Percentiles rank a stretch among this genome's conserved stretches.
Evolutionary conservation across 2,329 filamentous ascomycete genomes (phyloP).

Genomic region (Teratosphaeria nubilosa): DNA sequence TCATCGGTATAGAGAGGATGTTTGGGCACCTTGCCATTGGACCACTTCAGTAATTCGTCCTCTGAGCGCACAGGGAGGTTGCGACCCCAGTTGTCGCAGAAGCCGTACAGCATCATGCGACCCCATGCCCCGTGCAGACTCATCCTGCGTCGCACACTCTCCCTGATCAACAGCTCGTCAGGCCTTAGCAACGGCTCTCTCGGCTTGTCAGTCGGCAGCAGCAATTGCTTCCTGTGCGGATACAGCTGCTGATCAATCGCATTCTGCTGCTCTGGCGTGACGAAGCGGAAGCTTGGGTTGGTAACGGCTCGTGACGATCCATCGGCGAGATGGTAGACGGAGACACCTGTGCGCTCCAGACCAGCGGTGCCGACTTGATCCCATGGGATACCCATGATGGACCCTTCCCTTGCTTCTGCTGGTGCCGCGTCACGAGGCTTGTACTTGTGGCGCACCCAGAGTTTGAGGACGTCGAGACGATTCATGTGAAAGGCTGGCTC

Average conservation of each 20-base stretch:
- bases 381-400: slow-evolving; percentile 44
- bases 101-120: slow-evolving; percentile 53
- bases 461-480: slow-evolving; percentile 43
- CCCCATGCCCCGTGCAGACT: slow-evolving; percentile 44
- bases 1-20: slow-evolving; percentile 1
- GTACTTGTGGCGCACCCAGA: slow-evolving; percentile 51
- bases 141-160: slow-evolving; percentile 44
- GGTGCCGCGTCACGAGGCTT: slow-evolving; percentile 18
- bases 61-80: slow-evolving; percentile 3
- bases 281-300: slow-evolving; percentile 5
- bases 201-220: slow-evolving; percentile 6
- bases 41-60: slow-evolving; percentile 6
- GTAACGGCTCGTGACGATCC: not conserved
- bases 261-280: slow-evolving; percentile 4
- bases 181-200: slow-evolving; percentile 37
- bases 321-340: not conserved
- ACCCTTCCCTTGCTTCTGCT: slow-evolving; percentile 14
- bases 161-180: slow-evolving; percentile 50
- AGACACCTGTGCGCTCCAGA: slow-evolving; percentile 36
- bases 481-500: slow-evolving; percentile 18
- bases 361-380: slow-evolving; percentile 44
- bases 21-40: slow-evolving; percentile 2
- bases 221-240: slow-evolving; percentile 5
- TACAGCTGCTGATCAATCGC: slow-evolving; percentile 8
- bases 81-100: slow-evolving; percentile 8